Evolutionary conservation across 805 yeast genomes (phyloP), one percentile per base, ranked within the genome.

Genomic region (Myxozyma neglecta): DNA sequence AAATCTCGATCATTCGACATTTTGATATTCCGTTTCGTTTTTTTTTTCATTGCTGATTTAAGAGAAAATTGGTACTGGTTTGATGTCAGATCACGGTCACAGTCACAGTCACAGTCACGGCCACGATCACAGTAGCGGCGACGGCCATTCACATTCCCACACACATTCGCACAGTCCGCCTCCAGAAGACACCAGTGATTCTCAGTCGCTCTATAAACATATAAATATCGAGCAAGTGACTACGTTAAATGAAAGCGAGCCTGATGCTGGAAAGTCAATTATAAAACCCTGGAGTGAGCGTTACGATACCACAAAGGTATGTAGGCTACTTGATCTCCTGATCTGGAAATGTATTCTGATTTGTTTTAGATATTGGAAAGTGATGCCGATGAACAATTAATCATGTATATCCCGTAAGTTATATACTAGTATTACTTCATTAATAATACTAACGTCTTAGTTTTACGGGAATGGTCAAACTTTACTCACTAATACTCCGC

Each of bases 301-400:
- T 68, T 84, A 82, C 63, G 73, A 77, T 42, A 66, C 78, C 63
- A 62, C 84, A 76, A 65, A 75, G 42, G 68, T 57, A 37, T 13
- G 54, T 14, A 11, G n/a, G 40, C 40, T 37, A 14, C 29, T 14
- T 36, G 11, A 9, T 10, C 46, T 42, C 20, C 18, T 10, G 46
- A 9, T 42, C 10, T 9, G 20, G 20, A 42, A 13, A 39, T 39
- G 42, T 42, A 5, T 42, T 34, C 34, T 47, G 34, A 24, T 18
- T 18, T 16, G 53, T 37, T 35, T 0, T 20, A 61, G 64, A 69
- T 74, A 76, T 71, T 85, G 50, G 76, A 83, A 73, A 83, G 89
- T 0, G 97, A 92, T 72, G 85, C 88, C 1, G 98, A 93, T 70
- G 83, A 86, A 61, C 97, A 93, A 72, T 66, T 92, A 67, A 81